A percentile compares a stretch with the other conserved stretches of the same genome.
These are phyloP conservation scores for Cordyceps cateniannulata DNA, from an alignment of 2,329 filamentous ascomycete species.

Conservation along the genomic window DNA sequence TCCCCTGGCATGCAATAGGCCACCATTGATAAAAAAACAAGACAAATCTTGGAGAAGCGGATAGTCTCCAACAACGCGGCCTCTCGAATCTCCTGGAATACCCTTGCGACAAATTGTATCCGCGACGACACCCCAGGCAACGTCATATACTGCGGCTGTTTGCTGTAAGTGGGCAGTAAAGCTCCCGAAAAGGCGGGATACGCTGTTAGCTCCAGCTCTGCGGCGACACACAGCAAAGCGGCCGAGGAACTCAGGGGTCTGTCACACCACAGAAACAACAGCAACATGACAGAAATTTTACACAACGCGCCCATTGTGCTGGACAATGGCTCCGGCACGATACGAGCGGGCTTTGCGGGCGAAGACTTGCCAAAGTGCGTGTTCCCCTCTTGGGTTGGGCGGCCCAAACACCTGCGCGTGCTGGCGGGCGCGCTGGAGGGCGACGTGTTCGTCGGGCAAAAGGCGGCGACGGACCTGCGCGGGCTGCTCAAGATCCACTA, in stretches of 20 bases:
- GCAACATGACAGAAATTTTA: constrained; percentile 54
- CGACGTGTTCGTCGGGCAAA: constrained; percentile 92
- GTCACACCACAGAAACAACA: neutral
- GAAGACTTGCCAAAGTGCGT: constrained; percentile 94
- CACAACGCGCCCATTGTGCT: constrained; percentile 98
- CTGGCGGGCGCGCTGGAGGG: constrained; percentile 95
- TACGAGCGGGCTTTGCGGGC: constrained; percentile 92
- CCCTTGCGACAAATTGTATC: neutral
- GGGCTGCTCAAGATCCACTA: constrained; percentile 94
- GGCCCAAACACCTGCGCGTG: constrained; percentile 90
- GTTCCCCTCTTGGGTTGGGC: constrained; percentile 94
- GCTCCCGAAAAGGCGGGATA: neutral
- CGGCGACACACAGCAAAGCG: neutral
- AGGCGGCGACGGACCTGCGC: constrained; percentile 78
- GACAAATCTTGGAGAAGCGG: neutral
- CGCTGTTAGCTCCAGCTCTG: constrained; percentile 1
- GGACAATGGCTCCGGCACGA: constrained; percentile 97
- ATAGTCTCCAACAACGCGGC: neutral
- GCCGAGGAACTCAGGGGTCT: neutral
- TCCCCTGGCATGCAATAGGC: constrained; percentile 10
- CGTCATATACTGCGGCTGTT: neutral
- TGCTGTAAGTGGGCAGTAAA: constrained; percentile 9
- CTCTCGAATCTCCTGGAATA: neutral
- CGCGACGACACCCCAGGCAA: neutral
- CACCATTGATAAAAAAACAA: constrained; percentile 5